A percentile compares a stretch with the other conserved stretches of the same genome.
Evolutionary conservation across 2,329 filamentous ascomycete genomes (phyloP).

Genomic region (Colletotrichum sp.): DNA sequence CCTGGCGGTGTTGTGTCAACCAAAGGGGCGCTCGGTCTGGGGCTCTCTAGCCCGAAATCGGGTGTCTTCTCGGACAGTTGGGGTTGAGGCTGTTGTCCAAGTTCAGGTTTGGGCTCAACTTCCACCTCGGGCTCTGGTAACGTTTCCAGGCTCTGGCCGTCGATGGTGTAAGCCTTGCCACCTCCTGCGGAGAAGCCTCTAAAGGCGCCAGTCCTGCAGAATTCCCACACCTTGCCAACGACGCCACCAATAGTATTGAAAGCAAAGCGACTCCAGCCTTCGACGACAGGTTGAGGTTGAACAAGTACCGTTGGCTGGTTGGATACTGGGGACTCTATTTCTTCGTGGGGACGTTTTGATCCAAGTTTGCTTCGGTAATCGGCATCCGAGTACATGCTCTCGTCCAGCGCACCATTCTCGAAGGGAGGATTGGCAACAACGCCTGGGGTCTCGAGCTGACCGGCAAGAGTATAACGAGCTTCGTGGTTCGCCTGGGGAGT

Average conservation of each 20-base stretch:
- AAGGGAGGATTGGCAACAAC: constrained; percentile 30
- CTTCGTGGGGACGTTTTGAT: constrained; percentile 45
- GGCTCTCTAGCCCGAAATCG: not conserved
- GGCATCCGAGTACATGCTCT: constrained; percentile 62
- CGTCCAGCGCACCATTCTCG: constrained; percentile 45
- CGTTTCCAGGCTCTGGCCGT: constrained; percentile 3
- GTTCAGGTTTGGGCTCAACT: not conserved
- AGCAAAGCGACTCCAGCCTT: constrained; percentile 63
- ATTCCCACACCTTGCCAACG: constrained; percentile 82
- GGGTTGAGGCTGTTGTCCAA: not conserved
- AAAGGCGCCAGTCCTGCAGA: constrained; percentile 78
- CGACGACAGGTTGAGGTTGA: constrained; percentile 32
- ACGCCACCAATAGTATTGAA: constrained; percentile 69
- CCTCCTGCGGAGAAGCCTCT: constrained; percentile 87
- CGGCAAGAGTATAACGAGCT: constrained; percentile 54
- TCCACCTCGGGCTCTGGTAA: not conserved
- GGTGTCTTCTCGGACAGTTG: not conserved
- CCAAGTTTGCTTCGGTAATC: constrained; percentile 60
- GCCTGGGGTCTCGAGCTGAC: constrained; percentile 57
- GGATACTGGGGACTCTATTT: constrained; percentile 37
- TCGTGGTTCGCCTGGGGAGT: constrained; percentile 6
- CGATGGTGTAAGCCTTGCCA: constrained; percentile 71
- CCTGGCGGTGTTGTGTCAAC: constrained; percentile 20
- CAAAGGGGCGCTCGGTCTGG: not conserved
- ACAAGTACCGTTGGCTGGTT: constrained; percentile 36